Evolutionary conservation across 768 basidiomycete genomes (phyloP).

Genomic region (Botryobasidium botryosum): DNA sequence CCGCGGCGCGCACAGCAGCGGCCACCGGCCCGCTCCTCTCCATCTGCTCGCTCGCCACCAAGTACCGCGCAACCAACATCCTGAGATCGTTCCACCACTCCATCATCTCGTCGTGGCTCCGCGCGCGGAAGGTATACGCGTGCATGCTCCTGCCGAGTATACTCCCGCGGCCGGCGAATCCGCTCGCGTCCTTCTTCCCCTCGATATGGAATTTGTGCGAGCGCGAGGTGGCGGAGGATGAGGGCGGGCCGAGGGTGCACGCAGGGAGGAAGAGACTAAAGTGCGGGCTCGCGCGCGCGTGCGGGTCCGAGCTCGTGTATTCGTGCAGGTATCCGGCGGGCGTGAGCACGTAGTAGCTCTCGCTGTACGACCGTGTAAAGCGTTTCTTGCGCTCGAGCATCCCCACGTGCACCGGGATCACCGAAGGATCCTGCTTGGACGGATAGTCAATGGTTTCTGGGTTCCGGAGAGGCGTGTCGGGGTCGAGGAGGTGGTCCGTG

Average conservation of each 20-base stretch:
- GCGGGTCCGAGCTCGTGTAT: conserved; percentile 61
- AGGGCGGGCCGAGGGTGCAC: conserved; percentile 90
- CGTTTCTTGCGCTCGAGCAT: conserved; percentile 90
- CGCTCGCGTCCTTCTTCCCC: conserved; percentile 66
- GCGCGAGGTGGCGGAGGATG: conserved; percentile 37
- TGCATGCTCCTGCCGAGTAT: conserved; percentile 26
- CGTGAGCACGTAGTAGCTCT: conserved; percentile 84
- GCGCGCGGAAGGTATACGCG: conserved; percentile 80
- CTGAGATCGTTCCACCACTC: conserved; percentile 99
- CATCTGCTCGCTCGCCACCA: conserved; percentile 87
- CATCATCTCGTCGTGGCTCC: conserved; percentile 95
- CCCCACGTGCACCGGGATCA: conserved; percentile 75
- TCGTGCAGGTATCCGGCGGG: conserved; percentile 95
- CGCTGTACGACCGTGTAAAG: conserved; percentile 72
- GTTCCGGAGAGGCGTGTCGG: conserved; percentile 84
- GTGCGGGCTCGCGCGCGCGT: conserved; percentile 38
- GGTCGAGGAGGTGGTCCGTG: conserved; percentile 88
- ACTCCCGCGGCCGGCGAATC: conserved; percentile 24
- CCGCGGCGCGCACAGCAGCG: conserved; percentile 76
- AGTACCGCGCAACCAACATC: conserved; percentile 84
- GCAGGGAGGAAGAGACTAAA: conserved; percentile 86
- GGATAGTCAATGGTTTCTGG: conserved; percentile 68
- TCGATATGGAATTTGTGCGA: conserved; percentile 98
- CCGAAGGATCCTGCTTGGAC: conserved; percentile 74
- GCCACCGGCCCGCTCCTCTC: conserved; percentile 85